Evolutionary conservation across 2,329 filamentous ascomycete genomes (phyloP).

Genomic region (Colletotrichum liriopes): DNA sequence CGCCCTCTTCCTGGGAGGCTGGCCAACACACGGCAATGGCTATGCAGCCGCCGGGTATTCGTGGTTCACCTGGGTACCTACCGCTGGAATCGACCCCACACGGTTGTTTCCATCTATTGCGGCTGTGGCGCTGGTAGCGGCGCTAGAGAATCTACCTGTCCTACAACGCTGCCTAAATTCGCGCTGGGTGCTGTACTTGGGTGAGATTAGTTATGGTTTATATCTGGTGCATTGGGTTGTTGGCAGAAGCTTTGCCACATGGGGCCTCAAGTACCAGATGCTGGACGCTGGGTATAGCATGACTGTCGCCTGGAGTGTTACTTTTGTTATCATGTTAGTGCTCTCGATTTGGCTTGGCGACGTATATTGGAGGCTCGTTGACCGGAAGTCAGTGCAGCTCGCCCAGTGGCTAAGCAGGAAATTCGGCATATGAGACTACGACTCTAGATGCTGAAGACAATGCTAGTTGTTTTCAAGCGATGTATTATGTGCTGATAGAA

Average conservation of each 20-base stretch:
- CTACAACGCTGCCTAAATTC: constrained; percentile 73
- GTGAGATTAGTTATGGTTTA: constrained; percentile 73
- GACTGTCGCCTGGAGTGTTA: neutral
- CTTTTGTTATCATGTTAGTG: neutral
- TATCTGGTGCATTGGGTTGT: constrained; percentile 73
- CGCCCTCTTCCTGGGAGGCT: constrained; percentile 31
- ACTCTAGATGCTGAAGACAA: neutral
- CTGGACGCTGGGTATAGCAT: constrained; percentile 6
- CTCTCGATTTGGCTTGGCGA: constrained; percentile 60
- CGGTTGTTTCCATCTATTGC: constrained; percentile 8
- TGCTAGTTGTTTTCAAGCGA: neutral
- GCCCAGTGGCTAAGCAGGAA: constrained; percentile 56
- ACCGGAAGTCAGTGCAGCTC: constrained; percentile 61
- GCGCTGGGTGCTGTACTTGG: constrained; percentile 73
- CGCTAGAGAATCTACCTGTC: constrained; percentile 47
- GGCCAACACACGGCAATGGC: constrained; percentile 9
- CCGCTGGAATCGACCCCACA: neutral
- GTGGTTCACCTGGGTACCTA: constrained; percentile 35
- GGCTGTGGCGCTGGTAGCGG: constrained; percentile 24
- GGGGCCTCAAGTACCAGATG: constrained; percentile 8
- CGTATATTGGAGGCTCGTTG: constrained; percentile 62
- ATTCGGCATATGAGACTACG: neutral
- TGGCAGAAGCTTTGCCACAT: neutral
- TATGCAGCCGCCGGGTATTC: constrained; percentile 34
- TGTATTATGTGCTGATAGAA: neutral